Evolutionary conservation across 306 rosid species (phyloP).

Genomic region (Castanopsis chinensis): DNA sequence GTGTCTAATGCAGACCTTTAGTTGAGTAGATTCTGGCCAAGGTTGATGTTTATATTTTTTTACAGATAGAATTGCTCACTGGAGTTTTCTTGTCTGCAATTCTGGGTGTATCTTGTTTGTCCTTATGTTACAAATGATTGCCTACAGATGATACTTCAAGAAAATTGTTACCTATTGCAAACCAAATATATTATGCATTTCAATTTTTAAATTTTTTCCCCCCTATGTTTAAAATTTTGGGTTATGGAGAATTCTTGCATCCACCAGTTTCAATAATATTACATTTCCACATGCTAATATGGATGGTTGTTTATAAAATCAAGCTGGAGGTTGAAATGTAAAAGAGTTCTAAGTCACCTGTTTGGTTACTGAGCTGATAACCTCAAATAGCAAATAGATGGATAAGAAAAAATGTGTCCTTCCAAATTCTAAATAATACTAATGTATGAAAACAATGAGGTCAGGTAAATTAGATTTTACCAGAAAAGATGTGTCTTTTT

Average conservation of each 20-base stretch:
- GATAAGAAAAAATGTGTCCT: background rate
- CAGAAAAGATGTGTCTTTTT: background rate
- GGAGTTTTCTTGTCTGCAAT: constrained; percentile 70
- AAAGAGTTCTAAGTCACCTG: background rate
- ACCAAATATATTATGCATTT: background rate
- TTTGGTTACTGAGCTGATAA: background rate
- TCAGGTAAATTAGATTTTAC: background rate
- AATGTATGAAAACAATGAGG: background rate
- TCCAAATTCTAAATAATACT: background rate
- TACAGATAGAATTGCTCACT: constrained; percentile 68
- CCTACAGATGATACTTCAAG: background rate
- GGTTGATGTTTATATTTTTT: constrained; percentile 26
- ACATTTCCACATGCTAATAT: background rate
- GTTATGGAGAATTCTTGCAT: background rate
- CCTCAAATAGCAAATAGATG: background rate
- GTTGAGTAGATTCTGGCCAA: constrained; percentile 14
- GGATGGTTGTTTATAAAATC: background rate
- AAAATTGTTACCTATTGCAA: background rate
- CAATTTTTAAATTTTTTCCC: background rate
- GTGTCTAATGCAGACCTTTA: constrained; percentile 9
- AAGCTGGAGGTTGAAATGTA: background rate
- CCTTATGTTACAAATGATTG: background rate
- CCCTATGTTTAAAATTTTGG: background rate
- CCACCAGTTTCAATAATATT: background rate
- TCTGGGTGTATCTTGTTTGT: constrained; percentile 38